A percentile compares a stretch with the other conserved stretches of the same genome.
phyloP scores from a whole-genome alignment of 495 filamentous ascomycete species.

The Penicillium tannophilum region DNA sequence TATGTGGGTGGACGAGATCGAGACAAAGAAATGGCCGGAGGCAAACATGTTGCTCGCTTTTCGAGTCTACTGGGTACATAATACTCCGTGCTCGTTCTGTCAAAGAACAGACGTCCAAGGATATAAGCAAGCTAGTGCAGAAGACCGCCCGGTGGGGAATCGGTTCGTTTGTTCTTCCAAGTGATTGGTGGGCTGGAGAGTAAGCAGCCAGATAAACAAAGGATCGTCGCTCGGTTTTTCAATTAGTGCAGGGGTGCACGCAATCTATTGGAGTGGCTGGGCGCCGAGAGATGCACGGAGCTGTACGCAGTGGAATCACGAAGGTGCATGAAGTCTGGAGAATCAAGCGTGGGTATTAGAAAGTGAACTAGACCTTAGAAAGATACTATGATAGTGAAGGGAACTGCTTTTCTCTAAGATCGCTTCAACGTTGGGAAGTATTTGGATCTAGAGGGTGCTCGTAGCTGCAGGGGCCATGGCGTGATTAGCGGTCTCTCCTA shows the following conservation, averaged over 20 bases:
- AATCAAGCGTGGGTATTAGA: background rate
- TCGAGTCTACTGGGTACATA: background rate
- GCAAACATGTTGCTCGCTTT: background rate
- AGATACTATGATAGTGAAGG: no score
- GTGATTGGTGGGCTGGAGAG: background rate
- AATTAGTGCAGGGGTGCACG: background rate
- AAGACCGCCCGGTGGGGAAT: background rate
- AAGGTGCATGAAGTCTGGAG: background rate
- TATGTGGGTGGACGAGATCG: background rate
- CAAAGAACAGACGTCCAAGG: background rate
- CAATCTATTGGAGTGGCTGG: background rate
- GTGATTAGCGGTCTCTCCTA: no score
- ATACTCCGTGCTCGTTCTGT: background rate
- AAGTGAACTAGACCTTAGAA: no score
- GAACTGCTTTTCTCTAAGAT: no score
- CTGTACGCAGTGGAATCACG: background rate
- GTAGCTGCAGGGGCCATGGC: no score
- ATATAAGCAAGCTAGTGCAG: slow-evolving; percentile 3
- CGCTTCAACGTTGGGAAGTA: no score
- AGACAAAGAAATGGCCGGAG: background rate
- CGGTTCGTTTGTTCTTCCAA: background rate
- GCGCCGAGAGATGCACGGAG: background rate
- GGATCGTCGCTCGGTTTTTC: background rate
- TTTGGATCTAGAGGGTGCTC: no score
- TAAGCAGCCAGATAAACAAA: background rate